Evolutionary conservation across 768 basidiomycete species (phyloP), one percentile per base, ranked within the genome.

Genomic region (Gloeostereum incarnatum): DNA sequence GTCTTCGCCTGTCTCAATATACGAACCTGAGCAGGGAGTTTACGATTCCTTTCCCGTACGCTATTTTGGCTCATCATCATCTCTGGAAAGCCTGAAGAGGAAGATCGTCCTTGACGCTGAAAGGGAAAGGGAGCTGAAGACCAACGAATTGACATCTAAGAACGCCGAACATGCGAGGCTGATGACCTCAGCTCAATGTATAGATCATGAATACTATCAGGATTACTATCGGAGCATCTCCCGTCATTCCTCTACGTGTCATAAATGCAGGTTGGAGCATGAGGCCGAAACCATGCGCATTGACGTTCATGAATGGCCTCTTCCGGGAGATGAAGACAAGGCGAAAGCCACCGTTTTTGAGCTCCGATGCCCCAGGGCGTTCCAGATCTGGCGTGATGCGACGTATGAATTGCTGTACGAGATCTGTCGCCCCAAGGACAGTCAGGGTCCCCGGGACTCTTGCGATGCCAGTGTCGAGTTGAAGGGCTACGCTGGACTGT

Each of bases 241-340:
- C n/a, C n/a, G n/a, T n/a, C n/a, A n/a, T n/a, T n/a, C n/a, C n/a
- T n/a, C 22, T 8, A 16, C 18, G 13, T 65, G 61, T 38, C 3
- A n/a, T 2, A 61, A 52, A 38, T 68, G 67, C 31, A 4, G 6
- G 0, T 42, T 56, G 13, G 18, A 47, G 14, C 16, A 9, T 1
- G 4, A 46, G 32, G 53, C 56, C 0, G 5, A 23, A 0, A 3
- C 0, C 0, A 44, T 68, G 49, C 2, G 3, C 0, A 70, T 73
- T 17, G 0, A 18, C 1, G 45, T 65, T 4, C 54, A 67, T 25
- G 73, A 74, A 37, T 69, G 68, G 69, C 73, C 71, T 0, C 45
- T 74, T 26, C 68, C 72, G 0, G 21, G 36, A 1, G 31, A 45
- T 8, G 16, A 13, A 4, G 9, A 48, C 3, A 20, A 39, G 5